A percentile compares a stretch with the other conserved stretches of the same genome.
These are phyloP conservation scores for Pseudisothecium myosuroides DNA, from an alignment of 225 moss, liverwort and hornwort genomes.

Conservation along the genomic window DNA sequence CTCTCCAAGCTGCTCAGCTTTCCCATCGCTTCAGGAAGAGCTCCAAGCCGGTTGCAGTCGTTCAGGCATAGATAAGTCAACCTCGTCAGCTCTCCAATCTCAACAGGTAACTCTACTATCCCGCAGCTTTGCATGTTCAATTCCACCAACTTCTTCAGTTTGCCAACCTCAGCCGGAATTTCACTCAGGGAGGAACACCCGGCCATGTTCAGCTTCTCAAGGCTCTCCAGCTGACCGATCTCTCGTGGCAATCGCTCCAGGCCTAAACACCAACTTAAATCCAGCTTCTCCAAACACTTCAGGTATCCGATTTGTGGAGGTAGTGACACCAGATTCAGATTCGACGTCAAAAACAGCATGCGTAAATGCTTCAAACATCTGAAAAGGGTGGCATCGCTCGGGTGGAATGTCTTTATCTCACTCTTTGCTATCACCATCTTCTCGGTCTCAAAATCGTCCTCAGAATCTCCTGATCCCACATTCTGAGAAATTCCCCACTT, in stretches of 20 bases:
- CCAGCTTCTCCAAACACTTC: conserved; percentile 17
- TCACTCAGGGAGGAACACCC: conserved; percentile 11
- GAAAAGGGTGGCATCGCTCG: background rate
- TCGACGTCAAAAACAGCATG: conserved; percentile 20
- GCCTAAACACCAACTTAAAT: conserved; percentile 23
- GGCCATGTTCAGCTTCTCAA: conserved; percentile 30
- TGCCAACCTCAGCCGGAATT: conserved; percentile 8
- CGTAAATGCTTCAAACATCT: background rate
- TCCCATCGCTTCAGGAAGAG: conserved; percentile 1
- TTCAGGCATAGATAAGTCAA: conserved; percentile 4
- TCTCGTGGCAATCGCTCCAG: background rate
- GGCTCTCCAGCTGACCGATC: conserved; percentile 14
- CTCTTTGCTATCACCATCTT: conserved; percentile 25
- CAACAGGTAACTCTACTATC: background rate
- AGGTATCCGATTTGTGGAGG: conserved; percentile 1
- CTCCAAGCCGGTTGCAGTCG: background rate
- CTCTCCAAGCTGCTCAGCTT: conserved; percentile 1
- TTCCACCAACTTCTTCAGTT: conserved; percentile 1
- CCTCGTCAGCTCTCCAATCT: background rate
- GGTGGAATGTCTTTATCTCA: background rate
- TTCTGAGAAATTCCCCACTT: background rate
- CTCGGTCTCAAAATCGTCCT: background rate
- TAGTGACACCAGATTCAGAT: conserved; percentile 3
- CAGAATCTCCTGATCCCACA: background rate
- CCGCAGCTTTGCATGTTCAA: conserved; percentile 27